Base-by-base conservation (phyloP, 495 filamentous ascomycete genomes). In the Acidiella bohemica region DNA sequence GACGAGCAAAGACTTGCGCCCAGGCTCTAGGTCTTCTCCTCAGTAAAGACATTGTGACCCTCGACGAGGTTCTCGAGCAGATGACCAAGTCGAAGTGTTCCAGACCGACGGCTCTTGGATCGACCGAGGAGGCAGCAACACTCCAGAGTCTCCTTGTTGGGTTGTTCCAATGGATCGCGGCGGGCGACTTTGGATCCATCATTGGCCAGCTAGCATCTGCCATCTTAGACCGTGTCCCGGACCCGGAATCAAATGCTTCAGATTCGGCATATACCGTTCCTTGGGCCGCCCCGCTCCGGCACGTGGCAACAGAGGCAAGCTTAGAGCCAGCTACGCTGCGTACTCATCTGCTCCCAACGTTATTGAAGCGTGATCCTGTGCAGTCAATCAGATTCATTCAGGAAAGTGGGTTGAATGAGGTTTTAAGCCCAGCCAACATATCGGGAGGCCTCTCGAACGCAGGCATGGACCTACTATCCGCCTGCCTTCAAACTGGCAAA, bases 401-500 rank as follows among this genome's bases (percentile, higher is more conserved):
- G n/a, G n/a, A n/a, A n/a, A n/a, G n/a, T n/a, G n/a, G n/a, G n/a
- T n/a, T n/a, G n/a, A n/a, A n/a, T n/a, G n/a, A n/a, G n/a, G n/a
- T n/a, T n/a, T n/a, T n/a, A n/a, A n/a, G n/a, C n/a, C n/a, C n/a
- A n/a, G n/a, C n/a, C n/a, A n/a, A n/a, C n/a, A n/a, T n/a, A n/a
- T n/a, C n/a, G n/a, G n/a, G n/a, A n/a, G n/a, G n/a, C n/a, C n/a
- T n/a, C n/a, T n/a, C n/a, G n/a, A n/a, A n/a, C 20, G 18, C 6
- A 23, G 14, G 4, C 3, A 8, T 27, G 1, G 25, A 36, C 4
- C 32, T 74, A 11, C 66, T 78, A 27, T 71, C 85, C 41, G 70
- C 75, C 31, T 70, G 80, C 13, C 63, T 93, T 23, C 78, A 85
- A 47, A 66, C 77, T 9, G 84, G 80, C 12, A 92, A 90, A 63